Percentiles rank a stretch among this genome's conserved stretches.
Evolutionary conservation across 2,329 filamentous ascomycete species (phyloP).

Genomic region (Cadophora sp.): DNA sequence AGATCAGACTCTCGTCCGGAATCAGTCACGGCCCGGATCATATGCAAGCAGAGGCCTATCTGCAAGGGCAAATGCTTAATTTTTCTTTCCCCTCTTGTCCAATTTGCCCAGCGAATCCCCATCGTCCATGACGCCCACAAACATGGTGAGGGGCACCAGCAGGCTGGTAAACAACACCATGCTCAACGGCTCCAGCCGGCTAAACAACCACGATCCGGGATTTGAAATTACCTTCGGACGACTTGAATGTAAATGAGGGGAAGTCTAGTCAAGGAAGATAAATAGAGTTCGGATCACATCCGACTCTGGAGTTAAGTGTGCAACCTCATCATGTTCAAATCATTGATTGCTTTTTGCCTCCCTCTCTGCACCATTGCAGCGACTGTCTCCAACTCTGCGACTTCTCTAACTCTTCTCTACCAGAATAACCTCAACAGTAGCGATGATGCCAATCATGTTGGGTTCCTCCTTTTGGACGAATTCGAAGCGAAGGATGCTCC

Average conservation of each 20-base stretch:
- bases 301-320: not conserved
- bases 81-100: not conserved
- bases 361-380: constrained; percentile 10
- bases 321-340: constrained; percentile 15
- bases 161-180: not conserved
- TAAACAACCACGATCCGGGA: not conserved
- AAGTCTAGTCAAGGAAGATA: not conserved
- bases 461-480: constrained; percentile 56
- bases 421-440: constrained; percentile 61
- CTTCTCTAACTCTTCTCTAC: constrained; percentile 57
- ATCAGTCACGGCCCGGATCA: not conserved
- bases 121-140: constrained; percentile 4
- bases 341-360: constrained; percentile 6
- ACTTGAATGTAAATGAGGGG: constrained; percentile 13
- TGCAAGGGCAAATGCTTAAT: not conserved
- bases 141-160: not conserved
- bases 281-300: constrained; percentile 14
- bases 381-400: constrained; percentile 45
- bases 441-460: constrained; percentile 58
- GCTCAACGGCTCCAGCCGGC: constrained; percentile 1
- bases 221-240: not conserved
- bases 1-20: not conserved
- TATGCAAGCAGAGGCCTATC: not conserved
- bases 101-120: not conserved
- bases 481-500: constrained; percentile 47